These are phyloP conservation scores for Calocera cornea DNA, from an alignment of 768 basidiomycete species.

Conservation along the genomic window DNA sequence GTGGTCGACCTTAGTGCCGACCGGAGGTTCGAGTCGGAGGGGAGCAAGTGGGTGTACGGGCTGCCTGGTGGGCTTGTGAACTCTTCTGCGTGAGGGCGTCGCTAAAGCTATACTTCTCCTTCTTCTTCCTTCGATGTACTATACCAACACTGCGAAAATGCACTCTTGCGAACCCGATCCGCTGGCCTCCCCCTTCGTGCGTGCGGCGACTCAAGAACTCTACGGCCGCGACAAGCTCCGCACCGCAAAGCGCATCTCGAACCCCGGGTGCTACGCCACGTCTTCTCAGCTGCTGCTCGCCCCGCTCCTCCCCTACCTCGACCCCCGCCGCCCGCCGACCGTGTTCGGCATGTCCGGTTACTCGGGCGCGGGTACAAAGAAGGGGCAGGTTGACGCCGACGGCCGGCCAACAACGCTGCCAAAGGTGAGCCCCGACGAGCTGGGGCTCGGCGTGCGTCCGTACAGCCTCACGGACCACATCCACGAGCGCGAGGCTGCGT, in stretches of 20 bases:
- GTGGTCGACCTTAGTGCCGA: slow-evolving; percentile 90
- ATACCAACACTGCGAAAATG: background rate
- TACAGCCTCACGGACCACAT: slow-evolving; percentile 95
- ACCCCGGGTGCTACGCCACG: slow-evolving; percentile 96
- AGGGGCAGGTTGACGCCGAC: slow-evolving; percentile 45
- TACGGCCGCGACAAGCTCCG: slow-evolving; percentile 63
- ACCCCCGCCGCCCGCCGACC: slow-evolving; percentile 48
- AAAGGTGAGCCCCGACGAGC: slow-evolving; percentile 65
- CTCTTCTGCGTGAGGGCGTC: background rate
- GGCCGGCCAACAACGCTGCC: slow-evolving; percentile 63
- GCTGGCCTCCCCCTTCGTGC: background rate
- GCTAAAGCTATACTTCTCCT: background rate
- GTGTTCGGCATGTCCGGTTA: slow-evolving; percentile 91
- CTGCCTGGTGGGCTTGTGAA: slow-evolving; percentile 73
- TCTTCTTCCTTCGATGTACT: background rate
- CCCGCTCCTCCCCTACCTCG: slow-evolving; percentile 64
- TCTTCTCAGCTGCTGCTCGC: slow-evolving; percentile 84
- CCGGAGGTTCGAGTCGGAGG: slow-evolving; percentile 64
- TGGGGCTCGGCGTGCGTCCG: slow-evolving; percentile 62
- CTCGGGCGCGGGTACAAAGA: slow-evolving; percentile 84
- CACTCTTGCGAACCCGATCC: background rate
- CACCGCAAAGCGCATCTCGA: slow-evolving; percentile 72
- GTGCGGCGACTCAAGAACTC: slow-evolving; percentile 44
- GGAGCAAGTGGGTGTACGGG: slow-evolving; percentile 84
- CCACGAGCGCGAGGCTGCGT: slow-evolving; percentile 89